Evolutionary conservation across 495 filamentous ascomycete species (phyloP), one percentile per base, ranked within the genome.

Genomic region (Pseudevernia furfuracea): DNA sequence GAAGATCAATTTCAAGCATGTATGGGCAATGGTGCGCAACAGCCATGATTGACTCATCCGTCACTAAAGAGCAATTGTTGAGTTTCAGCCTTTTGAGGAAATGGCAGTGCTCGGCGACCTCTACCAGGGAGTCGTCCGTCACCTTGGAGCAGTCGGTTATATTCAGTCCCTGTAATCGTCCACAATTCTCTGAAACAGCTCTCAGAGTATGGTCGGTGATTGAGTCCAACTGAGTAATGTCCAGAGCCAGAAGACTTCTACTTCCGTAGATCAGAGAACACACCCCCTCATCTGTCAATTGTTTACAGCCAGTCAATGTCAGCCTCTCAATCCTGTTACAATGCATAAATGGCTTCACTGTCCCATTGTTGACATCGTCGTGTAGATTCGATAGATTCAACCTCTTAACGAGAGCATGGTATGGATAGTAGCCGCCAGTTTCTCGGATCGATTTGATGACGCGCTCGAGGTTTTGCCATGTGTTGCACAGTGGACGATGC

Each of bases 1-100:
- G 89, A 37, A 97, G 84, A 72, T 99, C 95, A 65, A 97, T 96
- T 74, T 99, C 95, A 48, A 99, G 82, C 39, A 99, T 90, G 59
- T 96, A 89, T 10, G 86, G 89, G 73, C 92, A 97, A 73, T 91
- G 84, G 36, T 86, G 79, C 39, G 95, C 95, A 71, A 97, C 93
- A 11, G 91, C 88, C 55, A 90, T 71, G 69, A 97, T 86, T 5
- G 92, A 86, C 28, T 77, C 78, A 71, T 97, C 89, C 21, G 86
- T 90, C 23, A 96, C 75, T 71, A 94, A 86, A 23, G 71, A 69
- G 71, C 95, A 96, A 30, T 91, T 87, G 73, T 97, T 97, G 59
- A 99, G 81, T 82, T 99, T 99, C 63, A 99, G 81, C 69, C 95
- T 81, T 75, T 96, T 96, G 66, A 99, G 80, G 70, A 88, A 87